Conservation (phyloP, 169 alveolate species). For the Plasmodium ovale region DNA sequence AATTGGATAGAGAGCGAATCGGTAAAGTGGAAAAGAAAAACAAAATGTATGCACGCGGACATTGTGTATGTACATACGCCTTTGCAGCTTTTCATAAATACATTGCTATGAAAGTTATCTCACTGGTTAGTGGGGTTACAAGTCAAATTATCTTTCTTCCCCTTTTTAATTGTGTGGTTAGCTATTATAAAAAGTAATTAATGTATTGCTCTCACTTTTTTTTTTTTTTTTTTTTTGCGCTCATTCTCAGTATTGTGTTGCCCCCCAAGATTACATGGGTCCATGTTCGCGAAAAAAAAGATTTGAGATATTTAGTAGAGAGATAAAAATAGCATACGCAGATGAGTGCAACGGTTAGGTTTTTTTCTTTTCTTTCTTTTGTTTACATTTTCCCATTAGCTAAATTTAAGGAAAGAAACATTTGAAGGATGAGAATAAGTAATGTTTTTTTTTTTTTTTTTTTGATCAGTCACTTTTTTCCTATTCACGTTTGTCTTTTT, state of each 20-base stretch:
- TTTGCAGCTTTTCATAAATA: too few relatives aligned
- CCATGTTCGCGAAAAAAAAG: constrained; percentile 61
- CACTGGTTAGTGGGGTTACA: too few relatives aligned
- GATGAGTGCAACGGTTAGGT: constrained; percentile 60
- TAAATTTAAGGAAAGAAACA: neutral
- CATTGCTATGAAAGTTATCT: too few relatives aligned
- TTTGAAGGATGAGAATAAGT: neutral
- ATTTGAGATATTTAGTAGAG: constrained; percentile 26
- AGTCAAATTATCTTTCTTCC: too few relatives aligned
- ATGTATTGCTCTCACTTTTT: neutral
- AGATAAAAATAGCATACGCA: constrained; percentile 53
- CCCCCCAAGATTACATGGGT: constrained; percentile 50
- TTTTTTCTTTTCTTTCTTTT: constrained; percentile 9
- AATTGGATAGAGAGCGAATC: constrained; percentile 39
- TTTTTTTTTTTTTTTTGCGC: neutral
- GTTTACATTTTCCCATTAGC: too few relatives aligned
- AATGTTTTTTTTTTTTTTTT: neutral
- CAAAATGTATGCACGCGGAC: neutral
- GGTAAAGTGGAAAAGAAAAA: constrained; percentile 6
- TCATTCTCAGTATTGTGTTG: constrained; percentile 37
- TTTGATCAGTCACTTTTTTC: neutral
- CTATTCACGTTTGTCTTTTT: neutral
- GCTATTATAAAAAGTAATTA: too few relatives aligned
- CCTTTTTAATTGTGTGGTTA: too few relatives aligned
- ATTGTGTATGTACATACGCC: too few relatives aligned